Evolutionary conservation across 345 rosid genomes (phyloP), one percentile per base, ranked within the genome.

Genomic region (Citrus maxima): DNA sequence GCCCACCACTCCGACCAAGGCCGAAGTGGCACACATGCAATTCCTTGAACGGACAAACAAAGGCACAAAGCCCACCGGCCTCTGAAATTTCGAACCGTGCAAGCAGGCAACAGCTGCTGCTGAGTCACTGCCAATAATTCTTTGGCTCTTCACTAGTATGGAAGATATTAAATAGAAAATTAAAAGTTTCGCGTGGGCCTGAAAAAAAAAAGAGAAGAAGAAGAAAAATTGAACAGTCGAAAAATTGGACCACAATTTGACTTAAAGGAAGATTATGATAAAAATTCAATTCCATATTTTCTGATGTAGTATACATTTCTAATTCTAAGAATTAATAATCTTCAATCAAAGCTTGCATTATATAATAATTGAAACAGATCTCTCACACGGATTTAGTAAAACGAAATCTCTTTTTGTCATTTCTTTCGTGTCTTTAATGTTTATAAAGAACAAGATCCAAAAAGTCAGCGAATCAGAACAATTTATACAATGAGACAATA

Each of bases 401-500:
- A 22, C 2, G 10, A 59, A 59, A 54, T 54, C 21, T 59, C 62
- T 22, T 8, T 59, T 59, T 59, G 25, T 59, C 27, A n/a, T 59
- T 59, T 22, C 27, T 59, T 59, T n/a, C 3, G 24, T 59, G 62
- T 2, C 22, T 5, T 16, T 5, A 1, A 24, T n/a, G 62, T 24
- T 59, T 10, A 10, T 67, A 69, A 54, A 55, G 58, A 5, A 54
- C n/a, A 54, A 54, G 62, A 28, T 5, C 30, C 12, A 9, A 19
- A 67, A 35, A 35, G 73, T 67, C 79, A 77, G 79, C 67, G 79
- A 70, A 35, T 55, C 70, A 21, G 63, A 42, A 64, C 9, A 18
- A 10, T 12, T 69, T 7, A 24, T 24, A 24, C 67, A 28, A 30
- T 64, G 3, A 64, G 19, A 32, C 7, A 7, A 30, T 16, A 64